Evolutionary conservation across 352 stramenopile species (phyloP).

Genomic region (Peronospora destructor): DNA sequence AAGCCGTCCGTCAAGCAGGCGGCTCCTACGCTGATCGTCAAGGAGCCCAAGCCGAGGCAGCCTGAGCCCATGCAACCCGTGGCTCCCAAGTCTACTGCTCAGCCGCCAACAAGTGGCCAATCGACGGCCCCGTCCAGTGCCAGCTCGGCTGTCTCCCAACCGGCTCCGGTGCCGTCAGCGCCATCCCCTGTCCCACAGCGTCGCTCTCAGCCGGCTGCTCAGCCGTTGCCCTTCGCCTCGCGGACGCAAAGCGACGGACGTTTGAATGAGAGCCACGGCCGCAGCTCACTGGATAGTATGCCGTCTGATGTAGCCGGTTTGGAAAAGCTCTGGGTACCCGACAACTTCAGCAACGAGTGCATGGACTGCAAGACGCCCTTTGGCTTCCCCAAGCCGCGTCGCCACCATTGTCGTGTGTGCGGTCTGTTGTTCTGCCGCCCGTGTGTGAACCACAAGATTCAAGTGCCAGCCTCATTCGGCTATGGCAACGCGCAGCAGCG

Average conservation of each 20-base stretch:
- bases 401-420: conserved; percentile 82
- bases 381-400: conserved; percentile 71
- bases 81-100: conserved; percentile 19
- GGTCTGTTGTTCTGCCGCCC: conserved; percentile 73
- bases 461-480: conserved; percentile 69
- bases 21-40: conserved; percentile 7
- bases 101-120: conserved; percentile 26
- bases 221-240: conserved; percentile 7
- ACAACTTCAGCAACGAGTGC: conserved; percentile 83
- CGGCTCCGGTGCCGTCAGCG: conserved; percentile 20
- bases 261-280: conserved; percentile 27
- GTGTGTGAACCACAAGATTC: conserved; percentile 83
- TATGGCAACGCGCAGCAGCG: conserved; percentile 70
- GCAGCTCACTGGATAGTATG: conserved; percentile 46
- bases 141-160: conserved; percentile 7
- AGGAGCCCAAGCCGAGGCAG: conserved; percentile 7
- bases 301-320: conserved; percentile 58
- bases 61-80: conserved; percentile 13
- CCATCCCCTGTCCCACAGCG: conserved; percentile 24
- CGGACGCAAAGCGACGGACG: conserved; percentile 30
- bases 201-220: conserved; percentile 7
- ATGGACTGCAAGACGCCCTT: conserved; percentile 85
- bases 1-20: conserved; percentile 9
- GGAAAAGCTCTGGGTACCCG: conserved; percentile 81
- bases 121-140: conserved; percentile 26